Conservation (phyloP, 2,329 filamentous ascomycete genomes). For the Monosporascus sp. region DNA sequence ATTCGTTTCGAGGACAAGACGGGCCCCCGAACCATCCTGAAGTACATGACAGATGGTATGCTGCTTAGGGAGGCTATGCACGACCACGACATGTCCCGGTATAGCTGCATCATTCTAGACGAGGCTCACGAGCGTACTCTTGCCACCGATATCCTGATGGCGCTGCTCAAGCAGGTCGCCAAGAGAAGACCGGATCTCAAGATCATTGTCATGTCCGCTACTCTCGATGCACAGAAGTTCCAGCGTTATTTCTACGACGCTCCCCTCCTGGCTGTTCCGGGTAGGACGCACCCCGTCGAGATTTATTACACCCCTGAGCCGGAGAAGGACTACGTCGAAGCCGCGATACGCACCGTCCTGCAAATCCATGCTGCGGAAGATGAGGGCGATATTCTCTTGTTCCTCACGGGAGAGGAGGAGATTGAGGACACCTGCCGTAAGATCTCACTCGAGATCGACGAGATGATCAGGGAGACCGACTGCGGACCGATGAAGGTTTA, state of each 20-base stretch:
- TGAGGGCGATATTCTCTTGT: conserved; percentile 89
- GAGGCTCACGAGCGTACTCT: conserved; percentile 98
- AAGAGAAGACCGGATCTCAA: conserved; percentile 82
- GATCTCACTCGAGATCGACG: conserved; percentile 84
- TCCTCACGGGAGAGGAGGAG: conserved; percentile 96
- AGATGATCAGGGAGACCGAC: conserved; percentile 86
- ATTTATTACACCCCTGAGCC: conserved; percentile 98
- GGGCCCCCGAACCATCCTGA: conserved; percentile 80
- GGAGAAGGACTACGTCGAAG: conserved; percentile 94
- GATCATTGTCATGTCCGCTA: conserved; percentile 98
- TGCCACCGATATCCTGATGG: conserved; percentile 96
- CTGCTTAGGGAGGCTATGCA: conserved; percentile 94
- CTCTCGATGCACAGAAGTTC: conserved; percentile 95
- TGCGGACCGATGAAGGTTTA: conserved; percentile 87
- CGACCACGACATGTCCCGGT: conserved; percentile 84
- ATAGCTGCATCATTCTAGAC: conserved; percentile 97
- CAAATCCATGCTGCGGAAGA: conserved; percentile 93
- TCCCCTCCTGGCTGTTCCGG: conserved; percentile 87
- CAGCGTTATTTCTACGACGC: conserved; percentile 96
- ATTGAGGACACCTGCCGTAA: conserved; percentile 96
- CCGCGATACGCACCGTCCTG: conserved; percentile 86
- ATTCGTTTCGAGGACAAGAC: conserved; percentile 98
- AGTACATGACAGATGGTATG: conserved; percentile 99
- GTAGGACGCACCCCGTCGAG: conserved; percentile 92
- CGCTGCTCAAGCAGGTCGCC: conserved; percentile 86